Evolutionary conservation across 2,329 filamentous ascomycete species (phyloP), one percentile per base, ranked within the genome.

Genomic region (Trichoderma brevicompactum): DNA sequence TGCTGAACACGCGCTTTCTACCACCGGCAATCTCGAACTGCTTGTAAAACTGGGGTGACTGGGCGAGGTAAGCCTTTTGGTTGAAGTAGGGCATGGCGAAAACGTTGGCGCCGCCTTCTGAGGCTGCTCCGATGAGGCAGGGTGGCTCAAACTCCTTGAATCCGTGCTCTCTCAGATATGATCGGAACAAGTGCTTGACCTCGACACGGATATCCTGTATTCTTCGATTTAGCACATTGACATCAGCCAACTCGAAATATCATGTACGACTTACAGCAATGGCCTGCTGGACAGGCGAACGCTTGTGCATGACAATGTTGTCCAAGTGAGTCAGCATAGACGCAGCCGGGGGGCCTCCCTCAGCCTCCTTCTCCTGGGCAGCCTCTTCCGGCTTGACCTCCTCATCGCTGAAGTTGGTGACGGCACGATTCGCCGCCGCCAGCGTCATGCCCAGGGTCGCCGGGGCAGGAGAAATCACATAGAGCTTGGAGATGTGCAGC

Each of bases 31-130:
- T 93, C 75, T 94, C 88, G 78, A 91, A 88, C 75, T 96, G 92
- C 82, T 96, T 95, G 80, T 94, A 94, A 72, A 95, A 90, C 74
- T 95, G 92, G 6, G 92, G 92, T 6, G 87, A 90, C 76, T 94
- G 91, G 6, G 92, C 92, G 19, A 95, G 83, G 75, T 83, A 95
- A 1, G 92, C 94, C 69, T 90, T 87, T 74, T 90, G 87, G 70
- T 90, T 92, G 77, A 98, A 98, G 80, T 98, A 98, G 49, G 89
- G 89, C 71, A 98, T 83, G 72, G 89, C 85, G 78, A 99, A 98
- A 46, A 98, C 94, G 75, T 94, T 96, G 70, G 89, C 89, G 69
- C 95, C 95, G 72, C 95, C 94, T 80, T 99, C 95, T 4, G 92
- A 95, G 5, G 95, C 91, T 13, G 94, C 91, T 56, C 90, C 94